Percentiles rank a stretch among this genome's conserved stretches.
Conservation (phyloP, 78 protist species). For the Chrysochromulina tobinii region DNA sequence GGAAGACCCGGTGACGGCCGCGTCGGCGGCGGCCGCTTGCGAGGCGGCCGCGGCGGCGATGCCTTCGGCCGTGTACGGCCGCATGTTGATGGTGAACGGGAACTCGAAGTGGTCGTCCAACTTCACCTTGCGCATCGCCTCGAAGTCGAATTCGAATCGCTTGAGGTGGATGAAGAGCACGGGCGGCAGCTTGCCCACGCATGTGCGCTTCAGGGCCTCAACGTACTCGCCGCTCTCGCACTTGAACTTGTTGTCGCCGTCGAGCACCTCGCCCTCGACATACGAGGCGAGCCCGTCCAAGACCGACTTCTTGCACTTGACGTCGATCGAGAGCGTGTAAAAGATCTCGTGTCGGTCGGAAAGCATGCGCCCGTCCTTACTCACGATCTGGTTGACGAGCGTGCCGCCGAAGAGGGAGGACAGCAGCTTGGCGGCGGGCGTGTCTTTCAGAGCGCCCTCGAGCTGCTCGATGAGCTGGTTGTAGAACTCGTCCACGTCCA, state of each 20-base stretch:
- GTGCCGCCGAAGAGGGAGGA: slow-evolving; percentile 53
- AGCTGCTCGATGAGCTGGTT: slow-evolving; percentile 75
- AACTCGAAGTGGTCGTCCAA: slow-evolving; percentile 61
- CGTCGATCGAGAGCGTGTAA: slow-evolving; percentile 38
- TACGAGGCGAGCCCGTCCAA: slow-evolving; percentile 17
- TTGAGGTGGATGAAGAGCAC: slow-evolving; percentile 74
- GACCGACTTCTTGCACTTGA: slow-evolving; percentile 38
- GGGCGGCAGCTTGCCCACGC: slow-evolving; percentile 48
- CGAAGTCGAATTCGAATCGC: slow-evolving; percentile 82
- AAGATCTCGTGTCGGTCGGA: slow-evolving; percentile 47
- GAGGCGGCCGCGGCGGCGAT: slow-evolving; percentile 14
- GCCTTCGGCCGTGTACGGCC: slow-evolving; percentile 63
- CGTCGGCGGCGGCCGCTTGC: background rate
- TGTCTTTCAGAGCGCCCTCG: slow-evolving; percentile 52
- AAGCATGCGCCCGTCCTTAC: slow-evolving; percentile 11
- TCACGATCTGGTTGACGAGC: slow-evolving; percentile 56
- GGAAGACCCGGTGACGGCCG: background rate
- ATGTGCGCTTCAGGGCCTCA: slow-evolving; percentile 43
- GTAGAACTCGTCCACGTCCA: slow-evolving; percentile 82
- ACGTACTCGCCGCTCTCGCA: slow-evolving; percentile 76
- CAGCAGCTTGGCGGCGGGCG: slow-evolving; percentile 24
- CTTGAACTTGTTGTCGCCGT: slow-evolving; percentile 86
- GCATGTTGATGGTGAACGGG: slow-evolving; percentile 60
- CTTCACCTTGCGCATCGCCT: slow-evolving; percentile 43
- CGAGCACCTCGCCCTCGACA: slow-evolving; percentile 80